Conservation (phyloP, 352 stramenopile species). For the Phytophthora melonis region DNA sequence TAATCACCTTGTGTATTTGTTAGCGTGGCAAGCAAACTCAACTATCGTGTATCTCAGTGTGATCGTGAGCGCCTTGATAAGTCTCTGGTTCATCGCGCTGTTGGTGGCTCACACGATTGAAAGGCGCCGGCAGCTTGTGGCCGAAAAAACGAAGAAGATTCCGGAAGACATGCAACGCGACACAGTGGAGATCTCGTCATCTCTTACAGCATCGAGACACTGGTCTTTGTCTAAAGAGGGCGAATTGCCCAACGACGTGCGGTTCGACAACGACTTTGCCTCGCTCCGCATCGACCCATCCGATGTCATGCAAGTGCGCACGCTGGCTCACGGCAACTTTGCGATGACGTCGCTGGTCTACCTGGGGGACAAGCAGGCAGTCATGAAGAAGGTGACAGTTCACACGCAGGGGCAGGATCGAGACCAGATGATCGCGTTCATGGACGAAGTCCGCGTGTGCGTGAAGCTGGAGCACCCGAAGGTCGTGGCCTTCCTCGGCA, state of each 20-base stretch:
- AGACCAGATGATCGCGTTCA: slow-evolving; percentile 54
- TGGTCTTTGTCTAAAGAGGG: slow-evolving; percentile 35
- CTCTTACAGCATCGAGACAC: slow-evolving; percentile 33
- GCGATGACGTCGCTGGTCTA: slow-evolving; percentile 48
- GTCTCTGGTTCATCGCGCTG: slow-evolving; percentile 46
- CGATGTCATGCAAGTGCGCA: slow-evolving; percentile 51
- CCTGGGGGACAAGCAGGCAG: slow-evolving; percentile 46
- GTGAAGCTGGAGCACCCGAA: slow-evolving; percentile 62
- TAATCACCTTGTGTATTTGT: not conserved
- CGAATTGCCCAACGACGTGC: slow-evolving; percentile 44
- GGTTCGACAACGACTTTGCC: slow-evolving; percentile 38
- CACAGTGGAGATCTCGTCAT: slow-evolving; percentile 27
- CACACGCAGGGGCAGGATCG: slow-evolving; percentile 33
- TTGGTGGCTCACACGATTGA: slow-evolving; percentile 36
- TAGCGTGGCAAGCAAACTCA: slow-evolving; percentile 29
- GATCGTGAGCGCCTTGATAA: slow-evolving; percentile 43
- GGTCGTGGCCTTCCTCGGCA: slow-evolving; percentile 64
- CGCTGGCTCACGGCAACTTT: slow-evolving; percentile 44
- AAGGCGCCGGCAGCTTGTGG: not conserved
- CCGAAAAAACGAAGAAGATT: slow-evolving; percentile 4
- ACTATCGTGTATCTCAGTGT: slow-evolving; percentile 38
- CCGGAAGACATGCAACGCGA: slow-evolving; percentile 23
- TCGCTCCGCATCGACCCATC: slow-evolving; percentile 48
- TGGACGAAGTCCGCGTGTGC: slow-evolving; percentile 76
- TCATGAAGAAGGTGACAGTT: slow-evolving; percentile 49